Base-by-base conservation (phyloP, 495 filamentous ascomycete species). In the Penicillium silybi region DNA sequence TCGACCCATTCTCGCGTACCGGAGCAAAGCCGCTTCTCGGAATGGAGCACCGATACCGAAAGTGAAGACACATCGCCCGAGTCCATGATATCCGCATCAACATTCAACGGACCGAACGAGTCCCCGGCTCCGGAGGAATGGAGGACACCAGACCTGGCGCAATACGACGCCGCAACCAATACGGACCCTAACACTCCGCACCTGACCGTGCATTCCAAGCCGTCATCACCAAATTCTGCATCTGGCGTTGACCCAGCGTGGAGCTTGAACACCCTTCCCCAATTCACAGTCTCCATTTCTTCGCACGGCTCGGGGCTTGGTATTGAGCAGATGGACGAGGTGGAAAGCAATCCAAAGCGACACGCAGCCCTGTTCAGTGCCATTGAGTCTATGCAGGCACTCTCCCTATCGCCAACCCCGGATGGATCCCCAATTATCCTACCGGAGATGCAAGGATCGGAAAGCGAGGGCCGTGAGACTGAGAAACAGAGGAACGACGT, bases 281-380 rank as follows among this genome's bases (percentile, higher is more conserved):
- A 64, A 37, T 59, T 75, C 34, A 59, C 67, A 4, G 46, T 70
- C 26, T 66, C 68, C 7, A 46, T 69, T 62, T 15, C 57, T 61
- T 34, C 49, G 72, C 50, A 66, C 19, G 56, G 65, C 23, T 61
- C 73, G 0, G 70, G 69, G 3, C 58, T 77, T 0, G 65, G 59
- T 34, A 71, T 75, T 41, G 61, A 69, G 13, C 67, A 70, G 25
- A 63, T 64, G 46, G 72, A 69, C 4, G 59, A 64, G 11, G 61
- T 74, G 16, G 69, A 72, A 57, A 68, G 65, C 41, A 71, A 77
- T 25, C 68, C 74, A n/a, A 77, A 77, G 48, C 68, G 74, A 25
- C 69, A 75, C 48, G 73, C 72, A 0, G 72, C 72, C 4, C 67
- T 77, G 10, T 73, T 77, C 48, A 62, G 62, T 22, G 64, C 58